These are phyloP conservation scores for Arthrobotrys conoides DNA, from an alignment of 2,329 filamentous ascomycete genomes.

Conservation along the genomic window DNA sequence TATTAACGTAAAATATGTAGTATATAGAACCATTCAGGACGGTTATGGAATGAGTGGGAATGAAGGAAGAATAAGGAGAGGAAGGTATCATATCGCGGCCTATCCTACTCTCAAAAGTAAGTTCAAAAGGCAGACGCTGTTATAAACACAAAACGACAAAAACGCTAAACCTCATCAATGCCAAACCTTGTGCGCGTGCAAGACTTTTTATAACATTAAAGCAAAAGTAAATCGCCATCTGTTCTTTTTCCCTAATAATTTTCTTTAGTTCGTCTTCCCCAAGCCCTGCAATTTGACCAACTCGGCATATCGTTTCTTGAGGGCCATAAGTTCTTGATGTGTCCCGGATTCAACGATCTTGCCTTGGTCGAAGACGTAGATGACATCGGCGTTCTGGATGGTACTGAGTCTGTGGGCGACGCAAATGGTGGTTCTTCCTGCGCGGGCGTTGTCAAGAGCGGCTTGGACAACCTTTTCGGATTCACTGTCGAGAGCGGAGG, in stretches of 20 bases:
- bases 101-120: background rate
- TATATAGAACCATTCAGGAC: too few species aligned
- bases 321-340: slow-evolving; percentile 79
- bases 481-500: slow-evolving; percentile 81
- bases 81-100: slow-evolving; percentile 14
- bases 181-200: slow-evolving; percentile 19
- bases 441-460: slow-evolving; percentile 85
- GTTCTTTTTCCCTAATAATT: background rate
- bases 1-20: slow-evolving; percentile 19
- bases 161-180: slow-evolving; percentile 36
- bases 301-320: slow-evolving; percentile 81
- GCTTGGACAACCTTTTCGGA: slow-evolving; percentile 85
- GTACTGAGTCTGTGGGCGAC: slow-evolving; percentile 91
- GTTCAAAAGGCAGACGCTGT: background rate
- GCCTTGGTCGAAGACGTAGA: slow-evolving; percentile 96
- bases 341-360: slow-evolving; percentile 86
- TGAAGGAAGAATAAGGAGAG: background rate
- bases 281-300: slow-evolving; percentile 85
- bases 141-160: slow-evolving; percentile 4
- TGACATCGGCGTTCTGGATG: slow-evolving; percentile 93
- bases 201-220: slow-evolving; percentile 34
- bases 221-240: slow-evolving; percentile 3
- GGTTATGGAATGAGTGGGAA: background rate
- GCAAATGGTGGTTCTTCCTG: slow-evolving; percentile 83
- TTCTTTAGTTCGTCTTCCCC: slow-evolving; percentile 71